Evolutionary conservation across 352 stramenopile genomes (phyloP), one percentile per base, ranked within the genome.

Genomic region (Blastocystis sp.): DNA sequence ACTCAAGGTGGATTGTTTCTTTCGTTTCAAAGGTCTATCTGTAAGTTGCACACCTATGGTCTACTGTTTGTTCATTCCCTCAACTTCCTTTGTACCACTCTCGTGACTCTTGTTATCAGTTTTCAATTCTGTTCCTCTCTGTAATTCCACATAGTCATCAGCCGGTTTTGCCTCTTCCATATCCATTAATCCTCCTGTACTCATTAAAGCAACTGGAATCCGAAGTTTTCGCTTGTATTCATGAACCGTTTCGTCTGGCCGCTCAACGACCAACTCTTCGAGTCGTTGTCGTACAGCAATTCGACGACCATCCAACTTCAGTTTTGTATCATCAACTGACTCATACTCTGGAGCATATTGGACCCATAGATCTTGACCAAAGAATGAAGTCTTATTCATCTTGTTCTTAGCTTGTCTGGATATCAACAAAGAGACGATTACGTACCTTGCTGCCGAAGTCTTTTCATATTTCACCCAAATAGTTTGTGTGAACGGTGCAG

Each of bases 331-430:
- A 16, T 83, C 49, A 1, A 65, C 5, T 1, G 27, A 35, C 39
- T 83, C 71, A 27, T 83, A 83, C 35, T 83, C 71, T 19, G 71
- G 71, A 83, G 71, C 71, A 16, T 83, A 83, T 27, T 83, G 71
- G 32, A 83, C 46, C 71, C 71, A 83, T 24, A 83, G 27, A 65
- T 83, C 71, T 54, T 83, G 42, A 49, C 71, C 71, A 66, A 67
- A 83, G 51, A 83, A 83, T 11, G 71, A 83, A 1, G 71, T 46
- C 39, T 83, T 83, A 32, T 83, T 83, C 51, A 83, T 65, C 51
- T 83, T 83, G 71, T 66, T 52, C 29, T 83, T 83, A 12, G 71
- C 71, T 83, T 65, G 51, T 27, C 65, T 77, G 27, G 37, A 24
- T 49, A 27, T 51, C 16, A 77, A 35, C 1, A 6, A 11, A 0